Conservation (phyloP, 345 rosid genomes). For the Kernera saxatilis region DNA sequence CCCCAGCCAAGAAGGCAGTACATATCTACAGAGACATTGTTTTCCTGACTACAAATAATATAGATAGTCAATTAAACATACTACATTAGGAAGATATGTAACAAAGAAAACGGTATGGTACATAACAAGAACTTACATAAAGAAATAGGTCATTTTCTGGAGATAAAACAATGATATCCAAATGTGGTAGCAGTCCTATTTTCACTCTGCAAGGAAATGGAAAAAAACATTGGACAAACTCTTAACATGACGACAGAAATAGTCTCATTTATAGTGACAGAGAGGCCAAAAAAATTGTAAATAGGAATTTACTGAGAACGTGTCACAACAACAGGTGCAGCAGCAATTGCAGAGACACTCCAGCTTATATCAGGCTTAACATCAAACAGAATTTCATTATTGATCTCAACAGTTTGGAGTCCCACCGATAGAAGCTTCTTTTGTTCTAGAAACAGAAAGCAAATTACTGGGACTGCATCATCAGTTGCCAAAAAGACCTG, state of each 20-base stretch:
- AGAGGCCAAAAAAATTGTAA: neutral
- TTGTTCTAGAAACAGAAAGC: conserved; percentile 87
- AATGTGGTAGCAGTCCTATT: conserved; percentile 56
- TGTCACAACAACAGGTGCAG: conserved; percentile 79
- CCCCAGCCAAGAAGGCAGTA: conserved; percentile 56
- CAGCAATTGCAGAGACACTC: conserved; percentile 84
- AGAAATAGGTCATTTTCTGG: conserved; percentile 75
- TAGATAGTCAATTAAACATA: conserved; percentile 2
- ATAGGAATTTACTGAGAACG: conserved; percentile 58
- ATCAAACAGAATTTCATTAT: conserved; percentile 64
- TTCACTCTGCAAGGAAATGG: conserved; percentile 48
- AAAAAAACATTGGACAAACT: neutral
- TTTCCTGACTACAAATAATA: conserved; percentile 74
- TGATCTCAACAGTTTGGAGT: conserved; percentile 77
- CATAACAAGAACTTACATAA: conserved; percentile 57
- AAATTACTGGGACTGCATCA: conserved; percentile 68
- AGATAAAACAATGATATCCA: conserved; percentile 72
- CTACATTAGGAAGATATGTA: neutral
- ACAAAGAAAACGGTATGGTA: conserved; percentile 1
- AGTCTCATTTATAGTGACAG: conserved; percentile 1
- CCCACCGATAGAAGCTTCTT: conserved; percentile 74
- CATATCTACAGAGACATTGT: conserved; percentile 82
- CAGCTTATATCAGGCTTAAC: conserved; percentile 84
- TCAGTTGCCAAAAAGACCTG: conserved; percentile 93
- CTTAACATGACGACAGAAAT: neutral